Percentiles rank a stretch among this genome's conserved stretches.
phyloP scores from a whole-genome alignment of 768 basidiomycete species.

The Nevesoporus exiguus region DNA sequence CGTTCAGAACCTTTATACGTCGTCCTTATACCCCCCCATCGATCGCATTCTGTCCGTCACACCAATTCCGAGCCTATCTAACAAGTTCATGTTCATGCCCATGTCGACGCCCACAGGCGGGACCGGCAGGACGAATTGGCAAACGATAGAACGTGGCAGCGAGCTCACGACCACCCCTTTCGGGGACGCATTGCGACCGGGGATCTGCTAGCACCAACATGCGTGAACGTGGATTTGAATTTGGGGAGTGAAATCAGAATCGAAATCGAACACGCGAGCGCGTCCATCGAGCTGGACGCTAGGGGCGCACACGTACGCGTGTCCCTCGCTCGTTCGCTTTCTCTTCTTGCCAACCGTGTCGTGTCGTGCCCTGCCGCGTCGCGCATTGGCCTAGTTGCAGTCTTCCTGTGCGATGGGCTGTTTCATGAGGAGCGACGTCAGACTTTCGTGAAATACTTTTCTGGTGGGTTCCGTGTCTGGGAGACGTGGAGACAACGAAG shows the following conservation, averaged over 20 bases:
- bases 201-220: conserved; percentile 2
- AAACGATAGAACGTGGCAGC: conserved; percentile 6
- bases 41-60: conserved; percentile 1
- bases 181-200: conserved; percentile 39
- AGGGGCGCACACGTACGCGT: conserved; percentile 24
- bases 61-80: conserved; percentile 20
- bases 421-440: conserved; percentile 69
- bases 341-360: conserved; percentile 30
- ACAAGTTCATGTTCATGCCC: conserved; percentile 30
- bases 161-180: conserved; percentile 21
- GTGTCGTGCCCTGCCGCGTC: not conserved
- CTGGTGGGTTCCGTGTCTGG: conserved; percentile 45
- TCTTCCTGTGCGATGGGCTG: conserved; percentile 47
- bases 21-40: conserved; percentile 49
- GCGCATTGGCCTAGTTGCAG: conserved; percentile 11
- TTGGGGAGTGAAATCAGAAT: too few species aligned
- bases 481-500: conserved; percentile 32
- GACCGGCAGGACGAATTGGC: not conserved
- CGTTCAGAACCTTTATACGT: conserved; percentile 69
- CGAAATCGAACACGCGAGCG: not conserved
- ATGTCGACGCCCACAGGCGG: conserved; percentile 26
- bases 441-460: conserved; percentile 64
- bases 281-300: not conserved
- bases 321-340: conserved; percentile 37
- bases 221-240: not conserved